A percentile compares a stretch with the other conserved stretches of the same genome.
Conservation (phyloP, 371 early-diverging fungal genomes). For the Mortierella sp. region DNA sequence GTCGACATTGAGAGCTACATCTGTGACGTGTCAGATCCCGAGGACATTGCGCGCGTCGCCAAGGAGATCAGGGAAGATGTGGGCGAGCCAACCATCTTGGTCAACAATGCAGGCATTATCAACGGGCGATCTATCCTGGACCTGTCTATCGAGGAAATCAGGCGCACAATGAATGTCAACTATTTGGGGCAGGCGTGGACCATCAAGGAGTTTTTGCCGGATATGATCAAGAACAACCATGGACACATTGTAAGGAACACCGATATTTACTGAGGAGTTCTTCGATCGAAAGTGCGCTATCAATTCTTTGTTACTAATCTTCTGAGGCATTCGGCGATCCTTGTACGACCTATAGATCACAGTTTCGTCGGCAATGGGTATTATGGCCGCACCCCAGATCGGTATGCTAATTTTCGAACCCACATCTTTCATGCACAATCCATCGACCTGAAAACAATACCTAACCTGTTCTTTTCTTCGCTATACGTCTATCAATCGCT, state of each 20-base stretch:
- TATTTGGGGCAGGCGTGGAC: conserved; percentile 66
- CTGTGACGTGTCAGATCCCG: conserved; percentile 68
- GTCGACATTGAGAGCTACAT: conserved; percentile 58
- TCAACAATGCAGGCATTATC: conserved; percentile 77
- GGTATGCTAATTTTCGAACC: conserved; percentile 25
- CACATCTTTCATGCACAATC: not conserved
- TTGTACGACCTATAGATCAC: conserved; percentile 43
- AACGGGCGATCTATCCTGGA: conserved; percentile 62
- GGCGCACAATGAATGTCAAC: conserved; percentile 66
- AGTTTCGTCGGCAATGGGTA: conserved; percentile 63
- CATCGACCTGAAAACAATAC: not conserved
- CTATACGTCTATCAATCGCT: not conserved
- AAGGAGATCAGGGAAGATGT: conserved; percentile 60
- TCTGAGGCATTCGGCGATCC: not conserved
- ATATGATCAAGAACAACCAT: conserved; percentile 63
- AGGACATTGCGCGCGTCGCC: conserved; percentile 63
- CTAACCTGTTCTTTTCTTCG: not conserved
- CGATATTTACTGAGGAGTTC: not conserved
- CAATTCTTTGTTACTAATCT: not conserved
- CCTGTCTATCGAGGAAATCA: conserved; percentile 60
- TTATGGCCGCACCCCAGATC: conserved; percentile 55
- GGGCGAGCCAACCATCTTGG: conserved; percentile 67
- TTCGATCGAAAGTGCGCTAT: not conserved
- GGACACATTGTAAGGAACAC: conserved; percentile 66
- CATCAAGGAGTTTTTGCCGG: conserved; percentile 66